A percentile compares a stretch with the other conserved stretches of the same genome.
phyloP scores from a whole-genome alignment of 768 basidiomycete species.

The Tricholoma saponaceum region DNA sequence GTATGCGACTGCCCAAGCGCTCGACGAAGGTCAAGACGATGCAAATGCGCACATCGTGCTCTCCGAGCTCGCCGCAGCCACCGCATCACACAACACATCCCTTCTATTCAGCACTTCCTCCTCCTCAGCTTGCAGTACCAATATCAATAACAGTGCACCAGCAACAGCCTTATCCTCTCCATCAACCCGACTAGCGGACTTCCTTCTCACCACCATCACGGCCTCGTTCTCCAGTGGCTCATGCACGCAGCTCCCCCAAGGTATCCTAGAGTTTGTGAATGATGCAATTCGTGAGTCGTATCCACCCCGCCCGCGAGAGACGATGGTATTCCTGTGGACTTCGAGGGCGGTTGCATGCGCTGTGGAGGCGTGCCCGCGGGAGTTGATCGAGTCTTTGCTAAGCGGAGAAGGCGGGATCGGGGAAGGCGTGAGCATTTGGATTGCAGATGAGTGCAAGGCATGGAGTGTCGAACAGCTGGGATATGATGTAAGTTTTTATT shows the following conservation, averaged over 20 bases:
- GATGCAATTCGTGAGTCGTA: constrained; percentile 59
- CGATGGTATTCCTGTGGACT: constrained; percentile 58
- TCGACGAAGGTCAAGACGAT: constrained; percentile 44
- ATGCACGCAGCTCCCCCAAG: constrained; percentile 42
- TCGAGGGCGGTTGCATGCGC: constrained; percentile 48
- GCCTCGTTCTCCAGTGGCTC: constrained; percentile 28
- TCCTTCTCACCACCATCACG: constrained; percentile 53
- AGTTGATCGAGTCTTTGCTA: constrained; percentile 41
- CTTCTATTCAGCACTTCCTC: background rate
- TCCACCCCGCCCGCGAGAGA: constrained; percentile 56
- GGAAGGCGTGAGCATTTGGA: constrained; percentile 57
- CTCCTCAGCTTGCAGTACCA: background rate
- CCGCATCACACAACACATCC: constrained; percentile 20
- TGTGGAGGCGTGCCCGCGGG: constrained; percentile 53
- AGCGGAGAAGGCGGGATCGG: constrained; percentile 32
- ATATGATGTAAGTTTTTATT: constrained; percentile 44
- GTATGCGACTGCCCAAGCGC: constrained; percentile 47
- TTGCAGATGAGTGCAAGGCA: constrained; percentile 51
- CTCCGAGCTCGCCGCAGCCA: constrained; percentile 47
- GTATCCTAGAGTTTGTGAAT: constrained; percentile 56
- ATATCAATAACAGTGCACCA: constrained; percentile 13
- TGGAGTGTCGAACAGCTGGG: constrained; percentile 53
- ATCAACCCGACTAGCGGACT: constrained; percentile 55
- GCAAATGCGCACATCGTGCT: constrained; percentile 49
- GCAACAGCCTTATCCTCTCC: constrained; percentile 35